Evolutionary conservation across 225 moss, liverwort and hornwort species (phyloP), one percentile per base, ranked within the genome.

Genomic region (Asterella californica): DNA sequence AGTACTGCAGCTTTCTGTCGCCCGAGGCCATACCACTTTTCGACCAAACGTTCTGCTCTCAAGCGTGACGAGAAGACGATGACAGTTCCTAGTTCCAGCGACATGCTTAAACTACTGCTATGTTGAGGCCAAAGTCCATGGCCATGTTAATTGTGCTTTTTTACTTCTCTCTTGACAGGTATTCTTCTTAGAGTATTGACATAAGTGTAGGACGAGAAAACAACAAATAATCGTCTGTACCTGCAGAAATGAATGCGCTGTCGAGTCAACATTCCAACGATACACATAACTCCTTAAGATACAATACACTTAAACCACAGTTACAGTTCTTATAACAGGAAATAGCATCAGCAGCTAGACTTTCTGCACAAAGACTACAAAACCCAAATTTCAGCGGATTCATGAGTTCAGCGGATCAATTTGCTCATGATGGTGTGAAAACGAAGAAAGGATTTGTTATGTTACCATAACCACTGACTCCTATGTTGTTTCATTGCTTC

Each of bases 381-480:
- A 57, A 11, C 42, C 7, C 42, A 42, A 64, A 64, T 64, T 27
- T 64, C n/a, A 0, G 64, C 27, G 11, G 64, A 32, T 24, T 5
- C 10, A n/a, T 18, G 22, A 72, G 18, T 49, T 4, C 10, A n/a
- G 2, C 27, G 18, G 10, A 72, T 10, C 10, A 50, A 12, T 19
- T 19, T 54, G 7, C 53, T 53, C 33, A 14, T 17, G 3, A 52
- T 1, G 15, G n/a, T 71, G n/a, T 42, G 25, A n/a, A 6, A 47
- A 47, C 52, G 48, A 73, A 50, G 30, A 48, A 25, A 18, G 1
- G 74, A 52, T 25, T 1, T 74, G 10, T n/a, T 22, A 65, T 59
- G 75, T 75, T 45, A 87, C 87, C 87, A 87, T 65, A 87, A 54
- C 84, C 84, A 87, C 67, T 87, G 87, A 78, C 77, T 87, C 53